These are phyloP conservation scores for Podosphaera fusca DNA, from an alignment of 2,329 filamentous ascomycete genomes.

Conservation along the genomic window DNA sequence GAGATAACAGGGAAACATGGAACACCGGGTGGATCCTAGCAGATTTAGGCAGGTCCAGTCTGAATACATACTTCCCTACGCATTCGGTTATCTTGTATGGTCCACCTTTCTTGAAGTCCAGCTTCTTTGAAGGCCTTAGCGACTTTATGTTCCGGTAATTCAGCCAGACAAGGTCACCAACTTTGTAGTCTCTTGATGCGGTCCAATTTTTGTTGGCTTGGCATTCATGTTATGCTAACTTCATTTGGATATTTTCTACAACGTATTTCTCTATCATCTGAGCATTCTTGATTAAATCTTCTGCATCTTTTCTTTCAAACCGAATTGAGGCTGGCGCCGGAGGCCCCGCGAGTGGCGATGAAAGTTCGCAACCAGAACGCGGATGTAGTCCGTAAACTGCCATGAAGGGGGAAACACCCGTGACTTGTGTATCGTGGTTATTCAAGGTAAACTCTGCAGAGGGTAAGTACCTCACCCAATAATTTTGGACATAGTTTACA, in stretches of 20 bases:
- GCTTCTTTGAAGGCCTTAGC: neutral
- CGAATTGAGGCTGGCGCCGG: neutral
- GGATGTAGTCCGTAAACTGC: neutral
- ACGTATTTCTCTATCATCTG: neutral
- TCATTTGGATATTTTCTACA: neutral
- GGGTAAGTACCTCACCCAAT: conserved; percentile 2
- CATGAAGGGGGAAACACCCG: neutral
- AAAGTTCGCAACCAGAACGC: neutral
- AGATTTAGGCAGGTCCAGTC: neutral
- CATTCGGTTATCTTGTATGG: too few species aligned
- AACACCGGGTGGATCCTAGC: neutral
- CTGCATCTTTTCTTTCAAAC: neutral
- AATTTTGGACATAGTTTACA: conserved; percentile 2
- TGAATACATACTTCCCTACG: neutral
- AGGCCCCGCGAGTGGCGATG: neutral
- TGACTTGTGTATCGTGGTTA: neutral
- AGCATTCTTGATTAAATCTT: neutral
- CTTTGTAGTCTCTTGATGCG: neutral
- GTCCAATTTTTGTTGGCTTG: neutral
- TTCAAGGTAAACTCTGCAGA: conserved; percentile 2
- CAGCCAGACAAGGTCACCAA: neutral
- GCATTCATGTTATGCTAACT: neutral
- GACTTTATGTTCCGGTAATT: conserved; percentile 1
- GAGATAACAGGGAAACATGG: neutral
- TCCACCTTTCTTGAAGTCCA: too few species aligned